A percentile compares a stretch with the other conserved stretches of the same genome.
phyloP scores from a whole-genome alignment of 306 rosid genomes.

The Cicer yamashitae region DNA sequence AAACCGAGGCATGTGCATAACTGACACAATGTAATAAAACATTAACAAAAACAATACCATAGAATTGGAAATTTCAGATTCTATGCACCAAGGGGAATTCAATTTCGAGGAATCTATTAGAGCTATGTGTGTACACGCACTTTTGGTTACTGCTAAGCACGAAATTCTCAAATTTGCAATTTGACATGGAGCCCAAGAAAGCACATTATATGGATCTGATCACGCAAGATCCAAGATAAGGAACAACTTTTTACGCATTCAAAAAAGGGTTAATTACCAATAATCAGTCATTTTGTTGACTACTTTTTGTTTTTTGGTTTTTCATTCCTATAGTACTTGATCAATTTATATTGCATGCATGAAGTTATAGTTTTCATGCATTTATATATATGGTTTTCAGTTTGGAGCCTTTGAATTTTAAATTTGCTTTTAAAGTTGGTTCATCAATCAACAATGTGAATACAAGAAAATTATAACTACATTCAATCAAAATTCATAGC shows the following conservation, averaged over 20 bases:
- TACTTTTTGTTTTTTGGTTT: conserved; percentile 1
- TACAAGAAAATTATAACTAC: too few relatives aligned
- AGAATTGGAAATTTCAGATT: conserved; percentile 32
- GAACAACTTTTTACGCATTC: conserved; percentile 46
- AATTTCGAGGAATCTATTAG: conserved; percentile 29
- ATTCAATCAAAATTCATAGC: too few relatives aligned
- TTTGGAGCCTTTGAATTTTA: too few relatives aligned
- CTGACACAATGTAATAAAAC: conserved; percentile 49
- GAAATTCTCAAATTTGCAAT: conserved; percentile 42
- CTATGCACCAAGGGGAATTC: conserved; percentile 30
- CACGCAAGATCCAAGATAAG: conserved; percentile 48
- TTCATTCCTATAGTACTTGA: background rate
- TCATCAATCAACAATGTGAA: too few relatives aligned
- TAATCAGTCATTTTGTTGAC: conserved; percentile 4
- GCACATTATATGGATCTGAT: conserved; percentile 38
- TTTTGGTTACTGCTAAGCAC: conserved; percentile 33
- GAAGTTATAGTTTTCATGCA: too few relatives aligned
- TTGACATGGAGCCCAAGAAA: conserved; percentile 46
- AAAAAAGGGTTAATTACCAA: conserved; percentile 27
- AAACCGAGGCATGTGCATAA: conserved; percentile 47
- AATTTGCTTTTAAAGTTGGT: too few relatives aligned
- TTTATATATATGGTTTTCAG: too few relatives aligned
- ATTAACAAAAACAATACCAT: conserved; percentile 49
- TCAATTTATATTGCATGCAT: too few relatives aligned
- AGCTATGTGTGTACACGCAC: conserved; percentile 40